Conservation (phyloP, 2,329 filamentous ascomycete genomes). For the Colletotrichum camelliae region DNA sequence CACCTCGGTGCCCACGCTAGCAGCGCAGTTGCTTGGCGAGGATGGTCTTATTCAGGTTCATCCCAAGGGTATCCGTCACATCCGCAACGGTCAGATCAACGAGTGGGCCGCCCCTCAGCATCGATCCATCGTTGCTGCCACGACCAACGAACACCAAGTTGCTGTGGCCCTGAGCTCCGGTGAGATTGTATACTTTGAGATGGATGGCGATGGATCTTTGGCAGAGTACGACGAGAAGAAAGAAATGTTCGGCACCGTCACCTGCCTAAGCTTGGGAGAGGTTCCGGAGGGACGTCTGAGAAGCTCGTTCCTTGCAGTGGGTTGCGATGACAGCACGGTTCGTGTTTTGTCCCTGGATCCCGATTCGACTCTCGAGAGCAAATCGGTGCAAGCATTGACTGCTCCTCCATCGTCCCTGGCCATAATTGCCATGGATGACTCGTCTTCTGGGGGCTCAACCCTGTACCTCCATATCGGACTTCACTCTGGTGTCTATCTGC, state of each 20-base stretch:
- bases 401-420: slow-evolving; percentile 87
- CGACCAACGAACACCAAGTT: slow-evolving; percentile 92
- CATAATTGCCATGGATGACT: slow-evolving; percentile 96
- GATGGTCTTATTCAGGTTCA: slow-evolving; percentile 94
- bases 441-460: slow-evolving; percentile 84
- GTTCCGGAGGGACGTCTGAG: slow-evolving; percentile 89
- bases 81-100: slow-evolving; percentile 79
- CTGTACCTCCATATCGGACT: slow-evolving; percentile 96
- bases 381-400: slow-evolving; percentile 92
- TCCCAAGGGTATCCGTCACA: slow-evolving; percentile 93
- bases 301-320: slow-evolving; percentile 93
- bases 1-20: slow-evolving; percentile 85
- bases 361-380: slow-evolving; percentile 88
- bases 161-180: slow-evolving; percentile 93
- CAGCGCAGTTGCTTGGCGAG: slow-evolving; percentile 92
- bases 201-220: slow-evolving; percentile 88
- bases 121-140: slow-evolving; percentile 91
- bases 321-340: slow-evolving; percentile 95
- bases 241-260: slow-evolving; percentile 94
- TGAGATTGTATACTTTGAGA: slow-evolving; percentile 97
- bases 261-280: slow-evolving; percentile 89
- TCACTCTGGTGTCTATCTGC: slow-evolving; percentile 92
- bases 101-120: slow-evolving; percentile 95
- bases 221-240: slow-evolving; percentile 95
- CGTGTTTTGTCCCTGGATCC: slow-evolving; percentile 90